A percentile compares a stretch with the other conserved stretches of the same genome.
These are phyloP conservation scores for Amanita molliuscula DNA, from an alignment of 768 basidiomycete genomes.

Conservation along the genomic window DNA sequence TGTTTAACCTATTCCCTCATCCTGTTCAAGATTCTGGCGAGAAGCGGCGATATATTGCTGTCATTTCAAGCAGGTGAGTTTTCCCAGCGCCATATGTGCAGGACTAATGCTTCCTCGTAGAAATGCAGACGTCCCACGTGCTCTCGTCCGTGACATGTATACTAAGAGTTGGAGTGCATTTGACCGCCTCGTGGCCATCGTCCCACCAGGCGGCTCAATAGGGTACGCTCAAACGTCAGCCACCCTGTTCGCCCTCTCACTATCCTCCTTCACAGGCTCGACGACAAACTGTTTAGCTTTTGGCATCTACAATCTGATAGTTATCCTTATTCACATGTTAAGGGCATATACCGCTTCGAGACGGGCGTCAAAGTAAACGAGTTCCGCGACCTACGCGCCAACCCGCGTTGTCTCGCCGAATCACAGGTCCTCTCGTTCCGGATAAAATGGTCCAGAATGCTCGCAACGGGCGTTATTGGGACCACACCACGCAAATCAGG, in stretches of 20 bases:
- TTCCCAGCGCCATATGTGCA: too few relatives aligned
- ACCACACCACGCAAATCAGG: constrained; percentile 23
- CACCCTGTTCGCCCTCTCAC: constrained; percentile 1
- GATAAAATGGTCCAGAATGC: constrained; percentile 70
- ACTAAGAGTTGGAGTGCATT: constrained; percentile 92
- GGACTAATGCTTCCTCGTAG: constrained; percentile 20
- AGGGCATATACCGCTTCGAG: constrained; percentile 83
- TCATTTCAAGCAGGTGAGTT: constrained; percentile 56
- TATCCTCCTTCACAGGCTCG: constrained; percentile 39
- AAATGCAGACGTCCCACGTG: constrained; percentile 79
- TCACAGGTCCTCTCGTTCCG: constrained; percentile 75
- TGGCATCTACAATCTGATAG: constrained; percentile 78
- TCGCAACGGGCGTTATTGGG: constrained; percentile 58
- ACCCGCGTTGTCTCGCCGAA: constrained; percentile 79
- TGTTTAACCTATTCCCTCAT: constrained; percentile 70
- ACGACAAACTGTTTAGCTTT: constrained; percentile 87
- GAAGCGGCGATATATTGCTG: constrained; percentile 64
- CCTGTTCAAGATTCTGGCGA: constrained; percentile 72
- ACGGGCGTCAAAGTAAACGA: constrained; percentile 82
- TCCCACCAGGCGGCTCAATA: constrained; percentile 85
- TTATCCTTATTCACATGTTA: constrained; percentile 67
- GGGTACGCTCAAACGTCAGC: constrained; percentile 39
- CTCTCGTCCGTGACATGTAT: constrained; percentile 82
- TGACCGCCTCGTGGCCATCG: constrained; percentile 78
- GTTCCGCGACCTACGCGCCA: constrained; percentile 81